phyloP scores from a whole-genome alignment of 345 rosid species.

The Erysimum cheiranthoides region DNA sequence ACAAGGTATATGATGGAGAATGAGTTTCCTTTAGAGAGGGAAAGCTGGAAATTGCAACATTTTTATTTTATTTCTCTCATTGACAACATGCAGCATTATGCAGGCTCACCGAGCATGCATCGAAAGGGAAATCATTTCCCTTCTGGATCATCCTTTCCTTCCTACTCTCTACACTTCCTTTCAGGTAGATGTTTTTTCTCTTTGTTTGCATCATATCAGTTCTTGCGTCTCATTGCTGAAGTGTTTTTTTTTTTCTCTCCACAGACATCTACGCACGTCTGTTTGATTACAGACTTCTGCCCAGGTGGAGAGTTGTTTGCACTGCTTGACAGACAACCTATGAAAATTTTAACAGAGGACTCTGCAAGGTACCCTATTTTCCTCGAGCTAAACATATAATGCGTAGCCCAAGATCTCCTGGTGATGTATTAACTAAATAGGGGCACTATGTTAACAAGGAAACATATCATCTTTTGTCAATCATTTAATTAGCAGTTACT shows the following conservation, averaged over 20 bases:
- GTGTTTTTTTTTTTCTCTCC: slow-evolving; percentile 43
- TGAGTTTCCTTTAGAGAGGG: slow-evolving; percentile 22
- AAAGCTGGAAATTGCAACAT: slow-evolving; percentile 13
- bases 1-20: slow-evolving; percentile 65
- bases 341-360: slow-evolving; percentile 83
- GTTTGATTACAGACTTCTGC: slow-evolving; percentile 95
- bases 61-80: slow-evolving; percentile 32
- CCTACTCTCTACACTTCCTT: slow-evolving; percentile 90
- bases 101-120: slow-evolving; percentile 95
- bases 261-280: slow-evolving; percentile 94
- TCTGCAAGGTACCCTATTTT: slow-evolving; percentile 71
- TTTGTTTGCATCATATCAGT: slow-evolving; percentile 19
- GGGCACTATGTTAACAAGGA: background rate
- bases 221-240: background rate
- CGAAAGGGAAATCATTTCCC: slow-evolving; percentile 92
- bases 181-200: slow-evolving; percentile 60
- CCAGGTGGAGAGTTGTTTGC: slow-evolving; percentile 97
- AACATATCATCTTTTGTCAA: background rate
- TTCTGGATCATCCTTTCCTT: slow-evolving; percentile 94
- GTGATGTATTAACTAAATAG: slow-evolving; percentile 12
- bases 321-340: slow-evolving; percentile 88
- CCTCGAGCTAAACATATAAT: background rate
- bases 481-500: background rate
- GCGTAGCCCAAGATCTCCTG: slow-evolving; percentile 21
- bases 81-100: slow-evolving; percentile 43